Base-by-base conservation (phyloP, 2,329 filamentous ascomycete species). In the Aureobasidium namibiae region DNA sequence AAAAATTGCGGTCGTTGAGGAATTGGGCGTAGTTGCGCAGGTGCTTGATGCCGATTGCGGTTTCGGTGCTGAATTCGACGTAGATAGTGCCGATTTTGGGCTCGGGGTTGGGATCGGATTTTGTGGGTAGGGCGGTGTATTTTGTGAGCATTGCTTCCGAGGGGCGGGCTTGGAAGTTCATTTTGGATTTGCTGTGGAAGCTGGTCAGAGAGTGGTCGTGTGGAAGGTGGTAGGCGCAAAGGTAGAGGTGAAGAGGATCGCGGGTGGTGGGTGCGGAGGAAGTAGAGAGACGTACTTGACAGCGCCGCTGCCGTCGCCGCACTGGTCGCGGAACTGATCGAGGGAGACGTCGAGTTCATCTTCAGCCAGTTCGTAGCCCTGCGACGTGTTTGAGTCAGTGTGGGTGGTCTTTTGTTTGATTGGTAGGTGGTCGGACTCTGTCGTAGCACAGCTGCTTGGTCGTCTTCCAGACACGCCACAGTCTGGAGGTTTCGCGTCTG, bases 401-500 rank as follows among this genome's bases (percentile, higher is more conserved):
- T 13, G 16, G 38, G 16, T 21, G 24, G 11, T 21, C 8, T 21
- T 10, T 36, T 16, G 4, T 4, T 18, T 34, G 21, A 24, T 45
- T 62, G 59, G 42, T 10, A 5, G 16, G 10, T 16, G 61, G 62
- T 44, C 88, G 68, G 83, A 96, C 92, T 73, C 92, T 80, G 74
- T 97, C 94, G 63, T 83, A 80, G 67, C 94, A 87, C 92, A 99
- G 95, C 80, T 99, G 90, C 74, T 95, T 90, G 50, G 91, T 86
- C 9, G 94, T 99, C 75, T 86, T 85, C 84, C 90, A 95, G 67
- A 92, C 90, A 74, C 92, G 89, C 92, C 94, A 99, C 66, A 96
- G 84, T 71, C 89, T 85, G 64, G 83, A 80, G 59, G 67, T 61
- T 59, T 70, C 67, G 60, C 64, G 64, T 33, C 60, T 60, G 59